A percentile compares a stretch with the other conserved stretches of the same genome.
These are phyloP conservation scores for Heimioporus sp. DNA, from an alignment of 768 basidiomycete genomes.

Conservation along the genomic window DNA sequence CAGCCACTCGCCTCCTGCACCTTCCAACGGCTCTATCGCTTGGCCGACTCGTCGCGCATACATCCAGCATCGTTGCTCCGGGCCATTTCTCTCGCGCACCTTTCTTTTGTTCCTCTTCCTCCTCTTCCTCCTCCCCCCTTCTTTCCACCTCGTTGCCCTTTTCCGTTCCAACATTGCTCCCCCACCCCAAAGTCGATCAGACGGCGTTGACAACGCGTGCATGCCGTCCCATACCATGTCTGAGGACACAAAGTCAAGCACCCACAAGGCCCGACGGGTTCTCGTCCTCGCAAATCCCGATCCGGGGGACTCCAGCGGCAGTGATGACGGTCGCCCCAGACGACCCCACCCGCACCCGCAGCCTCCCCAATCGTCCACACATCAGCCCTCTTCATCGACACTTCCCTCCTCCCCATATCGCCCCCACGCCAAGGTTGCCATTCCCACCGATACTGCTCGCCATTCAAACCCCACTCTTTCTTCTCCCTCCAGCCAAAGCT, in stretches of 20 bases:
- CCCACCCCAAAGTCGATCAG: slow-evolving; percentile 16
- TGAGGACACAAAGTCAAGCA: slow-evolving; percentile 50
- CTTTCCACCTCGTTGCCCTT: background rate
- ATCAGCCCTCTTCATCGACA: slow-evolving; percentile 25
- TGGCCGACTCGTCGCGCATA: slow-evolving; percentile 27
- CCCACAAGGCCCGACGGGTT: slow-evolving; percentile 36
- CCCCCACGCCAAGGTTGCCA: slow-evolving; percentile 14
- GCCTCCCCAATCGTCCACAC: slow-evolving; percentile 25
- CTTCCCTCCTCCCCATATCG: slow-evolving; percentile 19
- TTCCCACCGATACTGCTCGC: slow-evolving; percentile 38
- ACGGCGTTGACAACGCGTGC: slow-evolving; percentile 28
- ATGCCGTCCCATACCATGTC: slow-evolving; percentile 48
- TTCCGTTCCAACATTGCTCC: background rate
- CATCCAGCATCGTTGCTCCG: slow-evolving; percentile 22
- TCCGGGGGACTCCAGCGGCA: slow-evolving; percentile 44
- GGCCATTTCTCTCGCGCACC: slow-evolving; percentile 9
- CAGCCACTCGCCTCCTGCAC: slow-evolving; percentile 25
- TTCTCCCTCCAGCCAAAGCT: slow-evolving; percentile 68
- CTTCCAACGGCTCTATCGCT: slow-evolving; percentile 27
- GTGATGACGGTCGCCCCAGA: slow-evolving; percentile 34
- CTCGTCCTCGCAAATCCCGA: slow-evolving; percentile 64
- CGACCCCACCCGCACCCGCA: slow-evolving; percentile 14
- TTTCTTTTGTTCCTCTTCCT: background rate
- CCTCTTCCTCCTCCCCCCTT: background rate
- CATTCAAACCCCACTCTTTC: slow-evolving; percentile 57